These are phyloP conservation scores for Metarhizium brunneum DNA, from an alignment of 2,329 filamentous ascomycete species.

Conservation along the genomic window DNA sequence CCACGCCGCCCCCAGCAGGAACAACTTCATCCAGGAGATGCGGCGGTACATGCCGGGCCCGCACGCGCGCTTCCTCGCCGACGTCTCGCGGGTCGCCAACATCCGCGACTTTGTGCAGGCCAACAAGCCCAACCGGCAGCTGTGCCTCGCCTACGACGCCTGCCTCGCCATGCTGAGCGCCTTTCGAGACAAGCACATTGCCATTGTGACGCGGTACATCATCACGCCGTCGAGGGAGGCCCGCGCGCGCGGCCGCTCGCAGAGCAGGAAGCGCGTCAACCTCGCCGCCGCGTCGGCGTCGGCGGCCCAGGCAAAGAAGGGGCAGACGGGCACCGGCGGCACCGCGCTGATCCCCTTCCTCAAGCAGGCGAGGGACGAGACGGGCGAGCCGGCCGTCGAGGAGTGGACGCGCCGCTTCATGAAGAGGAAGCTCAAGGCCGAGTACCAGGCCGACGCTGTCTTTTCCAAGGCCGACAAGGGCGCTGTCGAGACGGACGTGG, in stretches of 20 bases:
- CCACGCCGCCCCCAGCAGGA: conserved; percentile 26
- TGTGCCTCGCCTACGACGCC: conserved; percentile 80
- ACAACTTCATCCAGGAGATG: conserved; percentile 98
- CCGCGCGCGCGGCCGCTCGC: conserved; percentile 52
- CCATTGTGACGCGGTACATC: conserved; percentile 93
- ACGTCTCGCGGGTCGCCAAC: conserved; percentile 72
- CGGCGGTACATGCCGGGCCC: conserved; percentile 92
- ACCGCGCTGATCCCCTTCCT: conserved; percentile 92
- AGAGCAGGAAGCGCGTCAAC: conserved; percentile 46
- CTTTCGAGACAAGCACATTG: conserved; percentile 90
- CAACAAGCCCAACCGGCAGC: conserved; percentile 48
- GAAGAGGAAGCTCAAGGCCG: conserved; percentile 39
- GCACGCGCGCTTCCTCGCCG: conserved; percentile 79
- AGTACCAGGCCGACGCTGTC: conserved; percentile 48
- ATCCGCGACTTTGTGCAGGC: conserved; percentile 73
- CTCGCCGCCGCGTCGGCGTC: conserved; percentile 48
- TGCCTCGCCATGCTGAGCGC: conserved; percentile 62
- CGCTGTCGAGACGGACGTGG: conserved; percentile 32
- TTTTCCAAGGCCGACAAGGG: conserved; percentile 40
- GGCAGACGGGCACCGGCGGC: conserved; percentile 82
- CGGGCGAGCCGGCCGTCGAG: conserved; percentile 77
- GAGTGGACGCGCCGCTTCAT: conserved; percentile 51
- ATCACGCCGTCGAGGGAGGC: conserved; percentile 77
- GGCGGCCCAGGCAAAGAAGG: conserved; percentile 39
- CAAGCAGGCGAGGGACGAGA: conserved; percentile 94